Base-by-base conservation (phyloP, 2,329 filamentous ascomycete species). In the Phyllosticta citribraziliensis region DNA sequence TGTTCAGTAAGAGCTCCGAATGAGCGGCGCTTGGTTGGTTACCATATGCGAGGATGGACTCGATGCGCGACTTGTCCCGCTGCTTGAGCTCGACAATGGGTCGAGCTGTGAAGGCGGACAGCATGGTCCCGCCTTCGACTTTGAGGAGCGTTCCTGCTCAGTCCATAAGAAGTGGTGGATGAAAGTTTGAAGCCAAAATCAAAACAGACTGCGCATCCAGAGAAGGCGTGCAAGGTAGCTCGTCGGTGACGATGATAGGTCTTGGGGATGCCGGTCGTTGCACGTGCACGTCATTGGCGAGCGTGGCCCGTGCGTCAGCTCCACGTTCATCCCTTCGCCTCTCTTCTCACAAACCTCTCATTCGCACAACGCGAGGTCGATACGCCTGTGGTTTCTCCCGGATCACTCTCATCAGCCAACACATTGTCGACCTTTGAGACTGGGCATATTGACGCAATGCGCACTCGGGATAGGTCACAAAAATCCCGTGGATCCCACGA, bases 41-140 rank as follows among this genome's bases (percentile, higher is more conserved):
- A 90, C 88, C 91, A 76, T 96, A 90, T 64, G 93, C 90, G 55
- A 97, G 82, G 67, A 99, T 90, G 56, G 90, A 94, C 78, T 99
- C 94, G 76, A 99, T 96, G 80, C 88, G 94, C 66, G 90, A 95
- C 80, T 95, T 97, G 84, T 97, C 93, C 75, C 90, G 88, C 75
- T 87, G 86, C 79, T 89, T 92, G 70, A 99, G 88, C 88, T 99
- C 94, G 81, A 97, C 89, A 74, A 99, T 93, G 66, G 92, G 89
- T 72, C 90, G 89, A 79, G 94, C 92, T 68, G 89, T 96, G 78
- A 99, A 99, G 73, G 94, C 94, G 77, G 93, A 95, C 77, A 99
- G 88, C 94, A 97, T 97, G 59, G 35, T 72, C 50, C 40, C 40
- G n/a, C 40, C 40, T 47, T 47, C 40, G 6, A n/a, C 6, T 47